phyloP scores from a whole-genome alignment of 2,329 filamentous ascomycete species.

The Xylariaceae sp. region DNA sequence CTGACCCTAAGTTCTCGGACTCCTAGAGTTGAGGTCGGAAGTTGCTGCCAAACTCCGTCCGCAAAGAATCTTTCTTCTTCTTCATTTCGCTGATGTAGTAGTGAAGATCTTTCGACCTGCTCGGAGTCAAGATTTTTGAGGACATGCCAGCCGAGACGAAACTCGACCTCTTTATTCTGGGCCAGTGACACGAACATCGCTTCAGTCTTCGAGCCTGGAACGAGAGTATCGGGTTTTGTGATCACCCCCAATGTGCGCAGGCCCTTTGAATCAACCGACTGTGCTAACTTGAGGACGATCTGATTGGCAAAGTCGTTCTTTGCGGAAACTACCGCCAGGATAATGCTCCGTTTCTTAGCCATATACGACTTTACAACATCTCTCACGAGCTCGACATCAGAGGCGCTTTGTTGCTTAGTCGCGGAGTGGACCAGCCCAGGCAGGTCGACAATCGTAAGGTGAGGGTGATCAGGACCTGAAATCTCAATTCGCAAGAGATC shows the following conservation, averaged over 20 bases:
- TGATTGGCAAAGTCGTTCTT: constrained; percentile 56
- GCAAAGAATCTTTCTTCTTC: constrained; percentile 42
- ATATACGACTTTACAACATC: constrained; percentile 53
- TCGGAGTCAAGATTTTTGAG: constrained; percentile 43
- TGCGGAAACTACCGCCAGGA: constrained; percentile 54
- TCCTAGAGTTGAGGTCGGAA: constrained; percentile 39
- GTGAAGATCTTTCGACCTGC: constrained; percentile 27
- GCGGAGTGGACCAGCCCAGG: neutral
- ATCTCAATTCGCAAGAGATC: neutral
- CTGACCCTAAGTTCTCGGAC: constrained; percentile 43
- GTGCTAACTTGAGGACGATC: constrained; percentile 46
- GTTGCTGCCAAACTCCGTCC: constrained; percentile 35
- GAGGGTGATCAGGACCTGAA: neutral
- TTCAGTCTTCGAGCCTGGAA: constrained; percentile 37
- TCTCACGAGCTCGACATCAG: constrained; percentile 41
- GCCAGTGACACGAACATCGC: constrained; percentile 38
- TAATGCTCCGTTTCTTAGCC: constrained; percentile 50
- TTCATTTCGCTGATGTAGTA: constrained; percentile 34
- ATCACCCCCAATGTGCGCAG: constrained; percentile 45
- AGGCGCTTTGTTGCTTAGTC: constrained; percentile 32
- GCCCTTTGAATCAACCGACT: constrained; percentile 32
- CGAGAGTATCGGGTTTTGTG: constrained; percentile 43
- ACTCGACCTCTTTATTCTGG: constrained; percentile 41
- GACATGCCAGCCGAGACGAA: constrained; percentile 50
- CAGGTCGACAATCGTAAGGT: neutral